Evolutionary conservation across 257 asterid species (phyloP), one percentile per base, ranked within the genome.

Genomic region (Solanum arcanum): DNA sequence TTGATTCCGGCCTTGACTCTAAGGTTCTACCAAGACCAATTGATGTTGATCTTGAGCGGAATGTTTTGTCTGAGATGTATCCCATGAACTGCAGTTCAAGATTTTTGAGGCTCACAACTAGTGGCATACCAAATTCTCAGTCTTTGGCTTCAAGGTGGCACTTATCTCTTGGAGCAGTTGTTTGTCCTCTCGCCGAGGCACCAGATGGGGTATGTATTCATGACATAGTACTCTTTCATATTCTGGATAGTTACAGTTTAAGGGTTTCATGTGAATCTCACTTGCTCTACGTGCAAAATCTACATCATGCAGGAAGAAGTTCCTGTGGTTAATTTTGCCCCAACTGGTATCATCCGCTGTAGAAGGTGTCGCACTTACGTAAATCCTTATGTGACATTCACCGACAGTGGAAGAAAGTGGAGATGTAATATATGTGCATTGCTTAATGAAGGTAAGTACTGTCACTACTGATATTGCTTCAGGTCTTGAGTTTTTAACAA

Each of bases 91-190:
- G 98, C 85, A 86, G 88, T 86, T 88, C 95, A 70, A 94, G 95
- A 88, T 93, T 90, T 87, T 31, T 95, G 66, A 93, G 96, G 86
- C 88, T 96, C 47, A 93, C 98, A 20, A 96, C 98, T 59, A 89
- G 95, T 90, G 98, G 94, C 47, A 87, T 95, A 62, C 98, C 98
- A 42, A 94, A 90, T 88, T 93, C 97, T 85, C 97, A 91, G 88
- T 93, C 96, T 68, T 87, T 96, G 93, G 92, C 93, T 80, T 96
- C 98, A 21, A 91, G 98, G 86, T 96, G 99, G 99, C 97, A 96
- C 89, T 92, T 96, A 90, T 95, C 98, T 87, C 89, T 96, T 76
- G 99, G 99, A 90, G 98, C 98, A 16, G 94, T 96, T 88, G 98
- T 96, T 64, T 95, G 98, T 89, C 98, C 99, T 90, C 93, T 95